A percentile compares a stretch with the other conserved stretches of the same genome.
Evolutionary conservation across 2,329 filamentous ascomycete genomes (phyloP).

Genomic region (Calonectria crousiana): DNA sequence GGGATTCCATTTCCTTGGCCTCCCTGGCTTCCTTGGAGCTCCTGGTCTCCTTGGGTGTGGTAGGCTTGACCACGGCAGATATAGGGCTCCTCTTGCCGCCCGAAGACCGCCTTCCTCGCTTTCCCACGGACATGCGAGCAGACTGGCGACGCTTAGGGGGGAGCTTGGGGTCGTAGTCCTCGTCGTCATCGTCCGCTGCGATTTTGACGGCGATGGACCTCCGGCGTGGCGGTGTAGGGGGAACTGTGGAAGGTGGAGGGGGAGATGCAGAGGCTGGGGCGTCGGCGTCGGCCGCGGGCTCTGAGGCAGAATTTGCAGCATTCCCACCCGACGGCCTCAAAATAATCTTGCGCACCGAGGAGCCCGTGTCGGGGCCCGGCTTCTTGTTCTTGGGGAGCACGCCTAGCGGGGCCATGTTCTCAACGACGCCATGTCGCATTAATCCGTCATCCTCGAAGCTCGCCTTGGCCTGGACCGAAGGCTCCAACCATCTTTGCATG

Average conservation of each 20-base stretch:
- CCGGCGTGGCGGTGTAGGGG: constrained; percentile 44
- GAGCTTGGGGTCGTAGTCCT: constrained; percentile 58
- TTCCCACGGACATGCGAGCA: constrained; percentile 47
- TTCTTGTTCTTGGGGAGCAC: constrained; percentile 72
- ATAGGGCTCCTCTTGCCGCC: constrained; percentile 37
- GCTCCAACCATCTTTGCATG: constrained; percentile 71
- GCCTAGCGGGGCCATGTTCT: constrained; percentile 87
- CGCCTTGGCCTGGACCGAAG: constrained; percentile 69
- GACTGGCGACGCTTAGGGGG: constrained; percentile 49
- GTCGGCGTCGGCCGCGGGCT: constrained; percentile 32
- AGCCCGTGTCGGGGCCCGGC: constrained; percentile 44
- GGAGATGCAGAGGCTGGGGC: constrained; percentile 39
- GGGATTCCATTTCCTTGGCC: constrained; percentile 31
- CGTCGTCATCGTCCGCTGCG: constrained; percentile 54
- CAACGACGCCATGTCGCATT: constrained; percentile 79
- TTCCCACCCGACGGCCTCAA: constrained; percentile 54
- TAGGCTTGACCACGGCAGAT: constrained; percentile 36
- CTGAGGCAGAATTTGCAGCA: constrained; percentile 42
- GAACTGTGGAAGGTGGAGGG: constrained; percentile 37
- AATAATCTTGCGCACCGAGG: constrained; percentile 58
- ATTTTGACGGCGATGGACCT: constrained; percentile 41
- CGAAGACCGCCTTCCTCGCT: constrained; percentile 43
- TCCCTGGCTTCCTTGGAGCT: constrained; percentile 29
- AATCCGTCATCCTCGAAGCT: constrained; percentile 86
- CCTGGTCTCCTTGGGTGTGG: constrained; percentile 22